phyloP scores from a whole-genome alignment of 257 asterid species.

The Osmanthus fragrans region DNA sequence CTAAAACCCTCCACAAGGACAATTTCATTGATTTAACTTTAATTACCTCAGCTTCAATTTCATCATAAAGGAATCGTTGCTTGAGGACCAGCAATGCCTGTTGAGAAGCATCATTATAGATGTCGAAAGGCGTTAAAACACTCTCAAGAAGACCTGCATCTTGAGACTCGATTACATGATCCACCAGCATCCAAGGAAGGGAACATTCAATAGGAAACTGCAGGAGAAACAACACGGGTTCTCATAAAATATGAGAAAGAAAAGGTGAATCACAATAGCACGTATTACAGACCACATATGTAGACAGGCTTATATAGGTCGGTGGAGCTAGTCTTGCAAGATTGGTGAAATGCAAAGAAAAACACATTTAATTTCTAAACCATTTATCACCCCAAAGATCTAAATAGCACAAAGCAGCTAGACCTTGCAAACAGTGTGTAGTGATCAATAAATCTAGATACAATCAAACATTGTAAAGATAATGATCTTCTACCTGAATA shows the following conservation, averaged over 20 bases:
- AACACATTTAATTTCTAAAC: background rate
- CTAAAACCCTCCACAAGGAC: conserved; percentile 9
- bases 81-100: conserved; percentile 87
- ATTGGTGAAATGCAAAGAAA: conserved; percentile 5
- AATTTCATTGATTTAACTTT: conserved; percentile 6
- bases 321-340: background rate
- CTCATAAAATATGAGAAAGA: conserved; percentile 17
- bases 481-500: conserved; percentile 71
- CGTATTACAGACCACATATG: background rate
- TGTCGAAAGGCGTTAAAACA: conserved; percentile 88
- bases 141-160: conserved; percentile 86
- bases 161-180: conserved; percentile 80
- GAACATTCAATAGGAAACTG: conserved; percentile 99
- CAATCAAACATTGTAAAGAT: background rate
- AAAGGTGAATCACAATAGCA: conserved; percentile 7
- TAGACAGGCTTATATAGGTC: background rate
- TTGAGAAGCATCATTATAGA: conserved; percentile 98
- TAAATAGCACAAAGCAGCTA: conserved; percentile 13
- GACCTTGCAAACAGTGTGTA: background rate
- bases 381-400: conserved; percentile 11
- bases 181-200: conserved; percentile 99
- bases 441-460: background rate
- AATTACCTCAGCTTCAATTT: conserved; percentile 98
- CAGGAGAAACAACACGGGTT: conserved; percentile 22
- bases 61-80: conserved; percentile 98